Conservation (phyloP, 345 rosid genomes). For the Sonneratia caseolaris region DNA sequence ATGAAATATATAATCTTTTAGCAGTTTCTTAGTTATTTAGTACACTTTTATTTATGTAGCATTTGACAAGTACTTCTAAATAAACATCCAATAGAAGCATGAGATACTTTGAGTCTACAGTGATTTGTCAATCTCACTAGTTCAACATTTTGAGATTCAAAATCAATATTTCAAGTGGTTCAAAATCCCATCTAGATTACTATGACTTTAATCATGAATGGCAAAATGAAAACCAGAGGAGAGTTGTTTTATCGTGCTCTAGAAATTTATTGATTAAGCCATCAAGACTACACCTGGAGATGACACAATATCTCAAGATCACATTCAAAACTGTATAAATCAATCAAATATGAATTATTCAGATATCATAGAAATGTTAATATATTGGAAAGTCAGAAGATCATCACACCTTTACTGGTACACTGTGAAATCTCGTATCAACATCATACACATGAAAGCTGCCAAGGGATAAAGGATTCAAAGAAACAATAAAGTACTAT, state of each 20-base stretch:
- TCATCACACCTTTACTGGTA: conserved; percentile 56
- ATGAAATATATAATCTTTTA: too few relatives aligned
- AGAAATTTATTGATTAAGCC: neutral
- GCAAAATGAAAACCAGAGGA: neutral
- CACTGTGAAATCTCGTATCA: conserved; percentile 57
- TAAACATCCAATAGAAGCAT: too few relatives aligned
- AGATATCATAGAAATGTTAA: neutral
- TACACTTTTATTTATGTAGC: too few relatives aligned
- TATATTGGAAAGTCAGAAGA: neutral
- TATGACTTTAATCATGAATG: neutral
- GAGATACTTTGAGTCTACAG: too few relatives aligned
- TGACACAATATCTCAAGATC: neutral
- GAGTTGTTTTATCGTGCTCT: neutral
- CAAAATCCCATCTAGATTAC: neutral
- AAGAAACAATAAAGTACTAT: conserved; percentile 5
- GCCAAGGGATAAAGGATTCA: conserved; percentile 9
- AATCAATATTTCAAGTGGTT: neutral
- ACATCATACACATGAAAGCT: conserved; percentile 69
- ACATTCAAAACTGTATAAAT: neutral
- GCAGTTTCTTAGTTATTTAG: too few relatives aligned
- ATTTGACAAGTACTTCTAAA: too few relatives aligned
- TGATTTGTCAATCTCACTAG: too few relatives aligned
- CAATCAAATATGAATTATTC: neutral
- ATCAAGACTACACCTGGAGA: neutral
- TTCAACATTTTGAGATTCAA: too few relatives aligned